These are phyloP conservation scores for Funneliformis mosseae DNA, from an alignment of 192 early-diverging fungal genomes.

Conservation along the genomic window DNA sequence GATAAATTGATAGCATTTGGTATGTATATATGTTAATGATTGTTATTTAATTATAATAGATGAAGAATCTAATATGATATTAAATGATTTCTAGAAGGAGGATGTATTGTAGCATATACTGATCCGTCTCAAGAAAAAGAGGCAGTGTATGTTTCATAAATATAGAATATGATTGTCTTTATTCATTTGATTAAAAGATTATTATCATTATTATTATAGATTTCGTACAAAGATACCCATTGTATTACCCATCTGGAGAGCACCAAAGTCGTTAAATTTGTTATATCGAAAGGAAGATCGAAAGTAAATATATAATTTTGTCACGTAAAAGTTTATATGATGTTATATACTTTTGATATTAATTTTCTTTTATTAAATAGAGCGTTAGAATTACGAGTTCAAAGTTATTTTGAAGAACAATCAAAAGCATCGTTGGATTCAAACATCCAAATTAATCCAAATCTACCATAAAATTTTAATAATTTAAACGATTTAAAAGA, in stretches of 20 bases:
- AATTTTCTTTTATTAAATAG: not conserved
- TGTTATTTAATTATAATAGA: not conserved
- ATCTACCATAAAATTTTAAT: too few relatives aligned
- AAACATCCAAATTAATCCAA: too few relatives aligned
- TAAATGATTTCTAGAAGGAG: constrained; percentile 6
- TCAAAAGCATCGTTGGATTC: too few relatives aligned
- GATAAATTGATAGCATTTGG: not conserved
- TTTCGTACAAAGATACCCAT: constrained; percentile 8
- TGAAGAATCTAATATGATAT: not conserved
- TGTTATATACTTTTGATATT: too few relatives aligned
- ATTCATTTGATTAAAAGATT: not conserved
- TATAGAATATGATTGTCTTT: not conserved
- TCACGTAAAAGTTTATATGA: too few relatives aligned
- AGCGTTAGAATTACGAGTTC: constrained; percentile 8
- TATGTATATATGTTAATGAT: not conserved
- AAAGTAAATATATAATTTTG: constrained; percentile 9
- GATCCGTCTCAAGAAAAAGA: constrained; percentile 5
- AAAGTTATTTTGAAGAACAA: not conserved
- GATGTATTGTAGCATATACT: constrained; percentile 13
- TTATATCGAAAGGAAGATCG: constrained; percentile 28
- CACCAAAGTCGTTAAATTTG: constrained; percentile 19
- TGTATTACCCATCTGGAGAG: constrained; percentile 28
- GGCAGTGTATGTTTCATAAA: not conserved
- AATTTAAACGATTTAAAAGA: too few relatives aligned
- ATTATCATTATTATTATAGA: not conserved